Conservation (phyloP, 2,329 filamentous ascomycete species). For the Anisogramma anomala region DNA sequence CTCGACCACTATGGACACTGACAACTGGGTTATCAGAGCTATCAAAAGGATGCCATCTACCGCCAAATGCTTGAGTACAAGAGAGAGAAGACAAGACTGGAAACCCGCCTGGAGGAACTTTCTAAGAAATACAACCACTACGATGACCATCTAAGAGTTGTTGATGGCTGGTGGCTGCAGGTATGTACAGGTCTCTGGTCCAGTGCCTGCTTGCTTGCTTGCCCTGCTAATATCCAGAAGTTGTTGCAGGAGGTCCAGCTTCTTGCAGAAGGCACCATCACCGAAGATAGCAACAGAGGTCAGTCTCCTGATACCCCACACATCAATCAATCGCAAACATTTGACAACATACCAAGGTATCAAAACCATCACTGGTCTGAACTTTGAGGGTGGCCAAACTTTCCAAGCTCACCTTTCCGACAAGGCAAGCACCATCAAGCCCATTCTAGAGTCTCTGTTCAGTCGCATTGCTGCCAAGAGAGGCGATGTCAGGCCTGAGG, state of each 20-base stretch:
- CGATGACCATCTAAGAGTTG: constrained; percentile 81
- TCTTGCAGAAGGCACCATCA: constrained; percentile 39
- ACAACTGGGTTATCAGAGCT: constrained; percentile 50
- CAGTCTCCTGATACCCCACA: constrained; percentile 15
- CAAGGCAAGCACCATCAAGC: constrained; percentile 65
- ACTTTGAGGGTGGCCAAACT: constrained; percentile 52
- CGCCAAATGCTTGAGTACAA: constrained; percentile 98
- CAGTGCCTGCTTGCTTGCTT: constrained; percentile 10
- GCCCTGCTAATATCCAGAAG: constrained; percentile 28
- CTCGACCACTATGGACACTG: constrained; percentile 22
- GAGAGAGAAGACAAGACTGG: constrained; percentile 71
- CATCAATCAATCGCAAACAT: not conserved
- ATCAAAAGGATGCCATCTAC: constrained; percentile 91
- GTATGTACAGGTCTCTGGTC: constrained; percentile 36
- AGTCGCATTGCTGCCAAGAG: constrained; percentile 39
- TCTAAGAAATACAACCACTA: constrained; percentile 69
- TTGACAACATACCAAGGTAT: constrained; percentile 30
- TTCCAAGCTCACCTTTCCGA: constrained; percentile 74
- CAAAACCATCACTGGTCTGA: constrained; percentile 45
- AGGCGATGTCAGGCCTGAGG: constrained; percentile 51
- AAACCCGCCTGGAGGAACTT: constrained; percentile 69
- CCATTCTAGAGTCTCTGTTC: constrained; percentile 61
- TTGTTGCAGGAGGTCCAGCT: constrained; percentile 53
- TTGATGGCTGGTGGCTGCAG: constrained; percentile 92
- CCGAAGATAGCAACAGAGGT: constrained; percentile 33